Conservation (phyloP, 176 grass and related monocot species). For the Musa itinerans region DNA sequence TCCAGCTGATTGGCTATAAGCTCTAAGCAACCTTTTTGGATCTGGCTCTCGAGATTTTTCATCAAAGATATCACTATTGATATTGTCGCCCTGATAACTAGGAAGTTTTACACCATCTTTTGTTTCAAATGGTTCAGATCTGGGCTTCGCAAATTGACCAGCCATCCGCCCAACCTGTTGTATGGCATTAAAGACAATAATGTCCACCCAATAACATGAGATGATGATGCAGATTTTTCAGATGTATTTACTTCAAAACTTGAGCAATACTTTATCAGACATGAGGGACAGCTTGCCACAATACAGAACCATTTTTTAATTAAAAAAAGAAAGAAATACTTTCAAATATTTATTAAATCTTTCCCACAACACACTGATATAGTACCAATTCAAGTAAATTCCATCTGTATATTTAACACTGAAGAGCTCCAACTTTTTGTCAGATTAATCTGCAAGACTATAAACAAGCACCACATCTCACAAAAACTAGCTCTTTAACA, state of each 20-base stretch:
- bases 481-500: no score
- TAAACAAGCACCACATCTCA: no score
- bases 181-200: neutral
- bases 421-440: no score
- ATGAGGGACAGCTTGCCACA: neutral
- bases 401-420: no score
- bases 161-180: slow-evolving; percentile 15
- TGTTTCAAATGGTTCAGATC: slow-evolving; percentile 17
- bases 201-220: neutral
- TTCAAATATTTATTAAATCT: no score
- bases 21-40: slow-evolving; percentile 7
- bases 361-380: no score
- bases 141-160: slow-evolving; percentile 18
- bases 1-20: slow-evolving; percentile 15
- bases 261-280: neutral
- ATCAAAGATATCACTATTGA: slow-evolving; percentile 10
- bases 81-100: slow-evolving; percentile 8
- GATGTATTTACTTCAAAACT: neutral
- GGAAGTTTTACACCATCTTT: slow-evolving; percentile 8
- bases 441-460: no score
- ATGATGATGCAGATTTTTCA: neutral
- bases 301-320: neutral
- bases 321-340: no score
- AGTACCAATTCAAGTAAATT: no score
- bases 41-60: slow-evolving; percentile 10